phyloP scores from a whole-genome alignment of 306 rosid species.

The Canavalia ensiformis region DNA sequence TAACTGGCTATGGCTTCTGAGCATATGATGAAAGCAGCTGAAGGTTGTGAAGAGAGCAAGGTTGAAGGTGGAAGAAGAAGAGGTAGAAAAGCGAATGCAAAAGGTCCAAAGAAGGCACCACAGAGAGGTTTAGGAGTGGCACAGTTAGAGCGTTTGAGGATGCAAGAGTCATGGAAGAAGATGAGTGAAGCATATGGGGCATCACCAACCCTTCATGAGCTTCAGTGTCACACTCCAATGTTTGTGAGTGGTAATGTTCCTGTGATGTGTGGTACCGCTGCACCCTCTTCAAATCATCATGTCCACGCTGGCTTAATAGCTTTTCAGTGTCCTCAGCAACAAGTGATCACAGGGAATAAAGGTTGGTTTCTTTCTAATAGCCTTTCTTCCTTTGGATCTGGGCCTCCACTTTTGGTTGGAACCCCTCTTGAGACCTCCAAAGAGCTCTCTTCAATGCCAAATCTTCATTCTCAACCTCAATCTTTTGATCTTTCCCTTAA shows the following conservation, averaged over 20 bases:
- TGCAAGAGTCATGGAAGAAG: slow-evolving; percentile 57
- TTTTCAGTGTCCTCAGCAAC: slow-evolving; percentile 23
- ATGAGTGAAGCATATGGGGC: slow-evolving; percentile 46
- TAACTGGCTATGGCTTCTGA: slow-evolving; percentile 52
- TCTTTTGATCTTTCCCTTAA: slow-evolving; percentile 61
- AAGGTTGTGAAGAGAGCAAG: slow-evolving; percentile 28
- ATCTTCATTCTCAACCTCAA: slow-evolving; percentile 46
- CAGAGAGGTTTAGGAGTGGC: slow-evolving; percentile 85
- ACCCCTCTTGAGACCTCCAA: slow-evolving; percentile 63
- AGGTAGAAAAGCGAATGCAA: slow-evolving; percentile 49
- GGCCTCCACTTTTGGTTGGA: slow-evolving; percentile 44
- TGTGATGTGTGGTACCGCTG: slow-evolving; percentile 48
- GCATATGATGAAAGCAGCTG: slow-evolving; percentile 20
- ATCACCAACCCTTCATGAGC: not conserved
- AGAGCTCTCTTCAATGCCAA: slow-evolving; percentile 96
- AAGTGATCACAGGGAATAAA: slow-evolving; percentile 28
- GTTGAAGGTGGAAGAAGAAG: slow-evolving; percentile 44
- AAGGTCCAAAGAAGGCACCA: slow-evolving; percentile 59
- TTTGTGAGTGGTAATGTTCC: slow-evolving; percentile 41
- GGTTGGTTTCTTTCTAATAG: slow-evolving; percentile 38
- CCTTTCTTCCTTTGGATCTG: slow-evolving; percentile 49
- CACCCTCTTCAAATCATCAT: slow-evolving; percentile 42
- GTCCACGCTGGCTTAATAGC: not conserved
- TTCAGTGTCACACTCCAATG: slow-evolving; percentile 25
- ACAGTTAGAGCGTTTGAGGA: slow-evolving; percentile 68